Conservation (phyloP, 2,329 filamentous ascomycete species). For the Colletotrichum sp. region DNA sequence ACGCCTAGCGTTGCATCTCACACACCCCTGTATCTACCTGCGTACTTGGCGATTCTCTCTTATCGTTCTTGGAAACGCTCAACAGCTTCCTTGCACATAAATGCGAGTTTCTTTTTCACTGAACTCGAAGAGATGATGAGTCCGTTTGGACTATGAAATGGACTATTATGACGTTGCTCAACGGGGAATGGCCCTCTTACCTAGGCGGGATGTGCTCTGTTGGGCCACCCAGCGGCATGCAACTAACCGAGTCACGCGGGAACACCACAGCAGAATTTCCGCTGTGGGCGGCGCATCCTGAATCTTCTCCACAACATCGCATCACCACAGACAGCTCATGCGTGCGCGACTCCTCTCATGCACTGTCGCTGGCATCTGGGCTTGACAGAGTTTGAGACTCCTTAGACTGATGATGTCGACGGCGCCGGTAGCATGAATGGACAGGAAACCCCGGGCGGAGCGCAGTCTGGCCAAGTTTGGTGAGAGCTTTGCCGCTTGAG, state of each 20-base stretch:
- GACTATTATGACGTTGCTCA: background rate
- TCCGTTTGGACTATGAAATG: background rate
- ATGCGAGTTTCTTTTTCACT: background rate
- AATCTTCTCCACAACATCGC: background rate
- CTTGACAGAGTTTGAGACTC: background rate
- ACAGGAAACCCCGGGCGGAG: background rate
- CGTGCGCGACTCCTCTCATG: background rate
- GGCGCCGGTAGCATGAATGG: background rate
- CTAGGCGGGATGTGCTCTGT: background rate
- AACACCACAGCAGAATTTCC: background rate
- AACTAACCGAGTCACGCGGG: background rate
- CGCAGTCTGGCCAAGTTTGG: slow-evolving; percentile 12
- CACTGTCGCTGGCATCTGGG: too few relatives aligned
- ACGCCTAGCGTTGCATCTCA: background rate
- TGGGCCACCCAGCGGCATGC: background rate
- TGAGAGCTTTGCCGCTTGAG: background rate
- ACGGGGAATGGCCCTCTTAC: background rate
- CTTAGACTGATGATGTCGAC: background rate
- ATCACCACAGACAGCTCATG: background rate
- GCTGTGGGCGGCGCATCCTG: background rate
- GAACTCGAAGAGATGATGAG: background rate
- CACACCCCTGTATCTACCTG: background rate
- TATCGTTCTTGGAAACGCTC: background rate
- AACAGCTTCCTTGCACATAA: background rate
- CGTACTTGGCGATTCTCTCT: background rate